A percentile compares a stretch with the other conserved stretches of the same genome.
phyloP scores from a whole-genome alignment of 441 rosid species.

The Sinapis alba region DNA sequence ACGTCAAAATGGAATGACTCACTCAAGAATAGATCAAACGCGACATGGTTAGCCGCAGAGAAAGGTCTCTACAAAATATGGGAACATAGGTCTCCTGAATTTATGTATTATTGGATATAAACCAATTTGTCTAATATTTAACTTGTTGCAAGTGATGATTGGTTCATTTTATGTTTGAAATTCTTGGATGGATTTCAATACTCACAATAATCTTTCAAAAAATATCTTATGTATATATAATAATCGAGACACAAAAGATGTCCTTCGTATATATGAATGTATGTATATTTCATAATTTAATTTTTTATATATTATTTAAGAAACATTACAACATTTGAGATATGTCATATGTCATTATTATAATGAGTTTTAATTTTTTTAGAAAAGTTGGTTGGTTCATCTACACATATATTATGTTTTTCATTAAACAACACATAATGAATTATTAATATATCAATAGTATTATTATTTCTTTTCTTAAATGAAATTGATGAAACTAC shows the following conservation, averaged over 20 bases:
- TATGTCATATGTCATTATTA: too few relatives aligned
- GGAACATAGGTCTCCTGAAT: background rate
- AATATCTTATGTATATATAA: background rate
- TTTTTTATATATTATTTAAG: too few relatives aligned
- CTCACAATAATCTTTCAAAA: background rate
- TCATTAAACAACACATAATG: too few relatives aligned
- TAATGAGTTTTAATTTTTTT: too few relatives aligned
- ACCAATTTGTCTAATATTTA: background rate
- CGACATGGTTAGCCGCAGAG: conserved; percentile 15
- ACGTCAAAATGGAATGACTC: background rate
- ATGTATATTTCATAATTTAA: background rate
- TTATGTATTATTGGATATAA: background rate
- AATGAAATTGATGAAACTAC: too few relatives aligned
- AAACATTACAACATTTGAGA: too few relatives aligned
- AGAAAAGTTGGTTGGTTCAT: too few relatives aligned
- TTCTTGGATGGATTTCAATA: background rate
- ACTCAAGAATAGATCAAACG: background rate
- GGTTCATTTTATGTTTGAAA: background rate
- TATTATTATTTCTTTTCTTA: too few relatives aligned
- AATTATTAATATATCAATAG: too few relatives aligned
- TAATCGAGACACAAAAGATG: background rate
- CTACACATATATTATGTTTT: too few relatives aligned
- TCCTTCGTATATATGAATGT: background rate
- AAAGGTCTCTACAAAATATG: background rate
- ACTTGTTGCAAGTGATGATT: background rate